These are phyloP conservation scores for Nitzschia inconspicua DNA, from an alignment of 108 stramenopile species.

Conservation along the genomic window DNA sequence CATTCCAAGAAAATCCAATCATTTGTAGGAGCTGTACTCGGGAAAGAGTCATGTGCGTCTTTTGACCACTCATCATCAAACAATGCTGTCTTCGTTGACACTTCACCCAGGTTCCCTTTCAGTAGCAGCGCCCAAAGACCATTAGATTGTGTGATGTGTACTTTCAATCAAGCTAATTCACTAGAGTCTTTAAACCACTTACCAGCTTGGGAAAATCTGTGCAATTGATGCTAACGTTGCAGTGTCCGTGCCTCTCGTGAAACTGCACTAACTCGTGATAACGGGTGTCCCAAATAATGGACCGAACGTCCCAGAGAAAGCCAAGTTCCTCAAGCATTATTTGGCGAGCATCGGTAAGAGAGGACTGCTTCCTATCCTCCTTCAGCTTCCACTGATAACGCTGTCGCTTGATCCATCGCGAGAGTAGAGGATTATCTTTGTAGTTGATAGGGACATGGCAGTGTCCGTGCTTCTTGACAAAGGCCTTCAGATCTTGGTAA, in stretches of 20 bases:
- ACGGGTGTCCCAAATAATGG: slow-evolving; percentile 29
- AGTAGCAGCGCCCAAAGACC: too few species aligned
- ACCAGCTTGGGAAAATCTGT: too few species aligned
- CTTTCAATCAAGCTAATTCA: too few species aligned
- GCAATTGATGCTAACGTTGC: too few species aligned
- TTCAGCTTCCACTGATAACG: neutral
- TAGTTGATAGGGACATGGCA: slow-evolving; percentile 36
- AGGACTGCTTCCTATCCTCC: slow-evolving; percentile 34
- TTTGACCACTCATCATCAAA: too few species aligned
- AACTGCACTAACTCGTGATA: slow-evolving; percentile 21
- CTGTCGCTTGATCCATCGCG: slow-evolving; percentile 34
- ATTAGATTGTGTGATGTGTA: too few species aligned
- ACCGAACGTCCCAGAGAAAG: slow-evolving; percentile 48
- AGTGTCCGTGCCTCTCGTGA: slow-evolving; percentile 23
- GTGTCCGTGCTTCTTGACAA: slow-evolving; percentile 22
- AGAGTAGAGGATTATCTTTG: slow-evolving; percentile 36
- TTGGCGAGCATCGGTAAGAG: slow-evolving; percentile 42
- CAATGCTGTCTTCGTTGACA: too few species aligned
- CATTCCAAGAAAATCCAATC: too few species aligned
- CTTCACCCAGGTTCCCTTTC: too few species aligned
- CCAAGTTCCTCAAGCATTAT: slow-evolving; percentile 37
- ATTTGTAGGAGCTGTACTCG: too few species aligned
- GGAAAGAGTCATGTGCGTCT: too few species aligned
- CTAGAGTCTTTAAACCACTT: too few species aligned
- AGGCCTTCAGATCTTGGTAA: slow-evolving; percentile 1